These are phyloP conservation scores for Polysphondylium violaceum DNA, from an alignment of 78 protist genomes.

Conservation along the genomic window DNA sequence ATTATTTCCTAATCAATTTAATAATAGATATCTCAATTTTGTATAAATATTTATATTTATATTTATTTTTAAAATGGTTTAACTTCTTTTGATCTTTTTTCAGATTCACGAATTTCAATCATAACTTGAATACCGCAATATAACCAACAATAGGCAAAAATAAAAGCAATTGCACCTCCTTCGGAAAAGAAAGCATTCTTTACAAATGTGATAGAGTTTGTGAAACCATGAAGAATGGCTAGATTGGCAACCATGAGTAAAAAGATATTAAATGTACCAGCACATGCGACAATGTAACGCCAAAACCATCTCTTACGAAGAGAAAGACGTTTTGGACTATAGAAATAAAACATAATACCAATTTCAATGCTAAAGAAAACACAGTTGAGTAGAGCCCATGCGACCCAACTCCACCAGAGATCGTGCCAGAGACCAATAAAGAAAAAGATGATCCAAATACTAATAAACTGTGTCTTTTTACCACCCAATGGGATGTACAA, in stretches of 20 bases:
- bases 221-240: conserved; percentile 83
- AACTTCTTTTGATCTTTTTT: conserved; percentile 73
- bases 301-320: conserved; percentile 60
- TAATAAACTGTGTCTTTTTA: conserved; percentile 66
- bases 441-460: conserved; percentile 87
- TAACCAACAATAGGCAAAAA: conserved; percentile 50
- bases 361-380: conserved; percentile 79
- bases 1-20: neutral
- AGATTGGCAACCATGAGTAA: conserved; percentile 76
- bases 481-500: conserved; percentile 95
- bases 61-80: conserved; percentile 38
- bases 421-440: conserved; percentile 94
- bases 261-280: conserved; percentile 53
- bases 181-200: conserved; percentile 47
- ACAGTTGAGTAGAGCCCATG: conserved; percentile 85
- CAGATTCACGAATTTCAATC: conserved; percentile 69
- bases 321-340: conserved; percentile 41
- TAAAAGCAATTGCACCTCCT: conserved; percentile 54
- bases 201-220: conserved; percentile 50
- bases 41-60: neutral
- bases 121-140: conserved; percentile 51
- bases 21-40: no score
- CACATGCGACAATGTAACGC: conserved; percentile 70
- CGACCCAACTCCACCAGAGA: conserved; percentile 80
- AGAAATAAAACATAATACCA: conserved; percentile 65